These are phyloP conservation scores for Acanthamoeba healyi DNA, from an alignment of 208 protist species.

Conservation along the genomic window DNA sequence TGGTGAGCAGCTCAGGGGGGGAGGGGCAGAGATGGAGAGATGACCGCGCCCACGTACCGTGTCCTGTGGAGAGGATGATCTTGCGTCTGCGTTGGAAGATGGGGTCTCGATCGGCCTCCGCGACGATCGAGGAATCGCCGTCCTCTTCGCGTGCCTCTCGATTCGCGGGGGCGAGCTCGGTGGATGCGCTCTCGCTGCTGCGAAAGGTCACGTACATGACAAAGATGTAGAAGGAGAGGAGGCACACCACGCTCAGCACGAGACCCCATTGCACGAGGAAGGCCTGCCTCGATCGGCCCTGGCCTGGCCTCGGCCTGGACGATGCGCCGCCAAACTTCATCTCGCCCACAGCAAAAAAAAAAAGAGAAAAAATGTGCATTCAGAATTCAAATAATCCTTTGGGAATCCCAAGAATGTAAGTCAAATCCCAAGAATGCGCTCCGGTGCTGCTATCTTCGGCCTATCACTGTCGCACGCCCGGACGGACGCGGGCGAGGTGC, in stretches of 20 bases:
- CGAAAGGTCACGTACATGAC: slow-evolving; percentile 35
- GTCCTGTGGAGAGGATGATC: slow-evolving; percentile 59
- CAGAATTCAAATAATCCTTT: too few species aligned
- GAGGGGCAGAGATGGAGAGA: not conserved
- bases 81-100: not conserved
- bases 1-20: too few species aligned
- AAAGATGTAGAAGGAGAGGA: slow-evolving; percentile 27
- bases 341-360: not conserved
- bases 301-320: not conserved
- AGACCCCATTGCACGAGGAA: not conserved
- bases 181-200: not conserved
- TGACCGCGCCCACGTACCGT: not conserved
- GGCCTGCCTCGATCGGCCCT: not conserved
- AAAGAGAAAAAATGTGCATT: not conserved
- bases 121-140: too few species aligned
- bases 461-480: too few species aligned
- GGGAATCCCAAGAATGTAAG: too few species aligned
- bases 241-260: not conserved
- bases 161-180: not conserved
- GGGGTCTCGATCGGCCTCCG: too few species aligned
- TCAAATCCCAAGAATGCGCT: too few species aligned
- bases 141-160: not conserved
- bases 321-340: not conserved
- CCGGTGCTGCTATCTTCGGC: too few species aligned
- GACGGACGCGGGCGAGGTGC: too few species aligned